Percentiles rank a stretch among this genome's conserved stretches.
Evolutionary conservation across 2,329 filamentous ascomycete genomes (phyloP).

Genomic region (Penicillium sp.): DNA sequence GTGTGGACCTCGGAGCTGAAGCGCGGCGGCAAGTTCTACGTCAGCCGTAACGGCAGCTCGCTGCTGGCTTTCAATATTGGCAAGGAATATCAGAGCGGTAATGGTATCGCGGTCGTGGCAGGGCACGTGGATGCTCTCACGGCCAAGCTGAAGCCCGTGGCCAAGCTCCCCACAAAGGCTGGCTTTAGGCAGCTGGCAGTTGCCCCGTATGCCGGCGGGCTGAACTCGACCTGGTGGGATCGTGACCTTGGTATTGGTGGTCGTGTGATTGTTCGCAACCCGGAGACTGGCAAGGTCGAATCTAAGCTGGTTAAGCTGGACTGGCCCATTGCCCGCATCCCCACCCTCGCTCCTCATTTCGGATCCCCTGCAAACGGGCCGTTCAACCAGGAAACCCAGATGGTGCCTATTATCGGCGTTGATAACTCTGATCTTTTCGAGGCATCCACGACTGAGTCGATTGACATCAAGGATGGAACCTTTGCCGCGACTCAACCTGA

Average conservation of each 20-base stretch:
- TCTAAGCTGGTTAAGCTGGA: constrained; percentile 86
- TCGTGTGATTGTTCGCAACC: constrained; percentile 80
- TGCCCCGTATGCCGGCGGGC: constrained; percentile 85
- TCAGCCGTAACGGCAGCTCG: constrained; percentile 82
- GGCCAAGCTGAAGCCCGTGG: constrained; percentile 88
- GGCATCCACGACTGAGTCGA: constrained; percentile 39
- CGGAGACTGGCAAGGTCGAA: constrained; percentile 73
- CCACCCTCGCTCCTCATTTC: constrained; percentile 92
- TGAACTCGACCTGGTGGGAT: constrained; percentile 97
- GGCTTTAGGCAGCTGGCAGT: constrained; percentile 90
- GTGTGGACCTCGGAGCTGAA: constrained; percentile 75
- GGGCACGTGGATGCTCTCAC: constrained; percentile 94
- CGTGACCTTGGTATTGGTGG: constrained; percentile 90
- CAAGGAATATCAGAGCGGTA: constrained; percentile 78
- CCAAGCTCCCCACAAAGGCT: constrained; percentile 79
- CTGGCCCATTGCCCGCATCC: constrained; percentile 92
- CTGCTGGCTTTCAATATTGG: constrained; percentile 87
- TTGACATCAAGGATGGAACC: constrained; percentile 59
- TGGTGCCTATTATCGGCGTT: constrained; percentile 90
- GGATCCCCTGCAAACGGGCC: constrained; percentile 70
- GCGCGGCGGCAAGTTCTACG: constrained; percentile 86
- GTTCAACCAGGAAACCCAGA: constrained; percentile 88
- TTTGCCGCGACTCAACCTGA: constrained; percentile 86
- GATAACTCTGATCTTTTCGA: constrained; percentile 69
- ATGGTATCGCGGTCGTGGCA: constrained; percentile 85